Conservation (phyloP, 2,329 filamentous ascomycete genomes). For the Elsinoe necatrix region DNA sequence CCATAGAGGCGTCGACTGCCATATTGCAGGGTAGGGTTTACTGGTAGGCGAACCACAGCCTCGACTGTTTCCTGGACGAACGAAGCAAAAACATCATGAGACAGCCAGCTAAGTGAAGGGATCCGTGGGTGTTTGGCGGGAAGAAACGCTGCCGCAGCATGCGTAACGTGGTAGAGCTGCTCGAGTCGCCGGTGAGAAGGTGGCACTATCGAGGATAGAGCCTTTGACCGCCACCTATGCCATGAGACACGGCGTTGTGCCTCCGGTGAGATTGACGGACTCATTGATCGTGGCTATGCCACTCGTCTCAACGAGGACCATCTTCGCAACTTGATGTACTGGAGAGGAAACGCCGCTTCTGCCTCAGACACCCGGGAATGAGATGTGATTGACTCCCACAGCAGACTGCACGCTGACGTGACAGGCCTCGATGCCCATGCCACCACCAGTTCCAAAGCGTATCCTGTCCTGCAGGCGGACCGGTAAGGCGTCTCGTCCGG, state of each 20-base stretch:
- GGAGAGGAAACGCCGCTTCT: background rate
- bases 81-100: background rate
- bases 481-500: conserved; percentile 3
- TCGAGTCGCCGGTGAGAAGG: background rate
- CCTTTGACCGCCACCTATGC: background rate
- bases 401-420: conserved; percentile 9
- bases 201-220: background rate
- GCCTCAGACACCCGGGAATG: background rate
- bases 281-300: background rate
- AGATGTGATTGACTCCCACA: background rate
- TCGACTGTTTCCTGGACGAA: background rate
- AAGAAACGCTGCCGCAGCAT: background rate
- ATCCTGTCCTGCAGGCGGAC: background rate
- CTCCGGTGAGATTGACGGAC: background rate
- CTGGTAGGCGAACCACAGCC: background rate
- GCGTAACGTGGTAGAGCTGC: background rate
- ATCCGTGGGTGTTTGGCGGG: background rate
- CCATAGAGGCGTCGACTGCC: background rate
- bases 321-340: background rate
- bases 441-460: background rate
- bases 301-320: too few relatives aligned
- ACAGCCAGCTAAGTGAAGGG: background rate
- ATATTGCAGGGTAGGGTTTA: conserved; percentile 1
- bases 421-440: background rate
- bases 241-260: background rate